Evolutionary conservation across 306 rosid genomes (phyloP).

Genomic region (Oemleria cerasiformis): DNA sequence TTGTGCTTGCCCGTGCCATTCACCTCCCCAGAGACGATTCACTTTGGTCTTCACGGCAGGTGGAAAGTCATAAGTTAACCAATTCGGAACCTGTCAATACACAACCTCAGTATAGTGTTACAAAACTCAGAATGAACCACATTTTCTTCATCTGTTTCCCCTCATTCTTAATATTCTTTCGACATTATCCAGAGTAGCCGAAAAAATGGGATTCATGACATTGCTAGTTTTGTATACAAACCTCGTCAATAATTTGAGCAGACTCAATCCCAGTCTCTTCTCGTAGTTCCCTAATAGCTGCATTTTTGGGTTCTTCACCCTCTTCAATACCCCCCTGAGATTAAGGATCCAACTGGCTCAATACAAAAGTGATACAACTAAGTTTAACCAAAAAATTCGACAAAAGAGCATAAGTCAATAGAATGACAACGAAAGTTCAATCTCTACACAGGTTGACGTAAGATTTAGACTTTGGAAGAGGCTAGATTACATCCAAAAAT

Average conservation of each 20-base stretch:
- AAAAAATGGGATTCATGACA: slow-evolving; percentile 6
- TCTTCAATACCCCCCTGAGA: slow-evolving; percentile 92
- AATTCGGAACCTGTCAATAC: slow-evolving; percentile 65
- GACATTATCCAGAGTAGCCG: neutral
- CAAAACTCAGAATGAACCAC: neutral
- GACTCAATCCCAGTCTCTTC: slow-evolving; percentile 93
- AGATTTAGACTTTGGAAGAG: neutral
- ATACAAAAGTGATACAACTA: neutral
- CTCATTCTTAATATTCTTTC: too few species aligned
- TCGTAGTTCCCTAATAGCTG: slow-evolving; percentile 83
- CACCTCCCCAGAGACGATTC: slow-evolving; percentile 96
- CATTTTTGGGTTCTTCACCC: slow-evolving; percentile 86
- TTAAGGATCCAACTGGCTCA: slow-evolving; percentile 13
- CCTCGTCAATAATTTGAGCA: slow-evolving; percentile 82
- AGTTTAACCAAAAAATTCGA: slow-evolving; percentile 20
- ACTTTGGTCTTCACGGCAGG: slow-evolving; percentile 94
- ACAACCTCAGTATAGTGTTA: slow-evolving; percentile 14
- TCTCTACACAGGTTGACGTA: neutral
- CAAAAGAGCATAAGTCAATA: neutral
- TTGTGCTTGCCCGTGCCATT: slow-evolving; percentile 99
- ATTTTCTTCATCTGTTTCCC: too few species aligned
- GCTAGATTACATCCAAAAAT: neutral
- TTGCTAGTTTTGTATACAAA: slow-evolving; percentile 19
- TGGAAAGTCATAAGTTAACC: slow-evolving; percentile 97
- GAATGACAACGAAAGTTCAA: neutral